These are phyloP conservation scores for Chamaecyparis obtusa DNA, from an alignment of 75 land plant species.

Conservation along the genomic window DNA sequence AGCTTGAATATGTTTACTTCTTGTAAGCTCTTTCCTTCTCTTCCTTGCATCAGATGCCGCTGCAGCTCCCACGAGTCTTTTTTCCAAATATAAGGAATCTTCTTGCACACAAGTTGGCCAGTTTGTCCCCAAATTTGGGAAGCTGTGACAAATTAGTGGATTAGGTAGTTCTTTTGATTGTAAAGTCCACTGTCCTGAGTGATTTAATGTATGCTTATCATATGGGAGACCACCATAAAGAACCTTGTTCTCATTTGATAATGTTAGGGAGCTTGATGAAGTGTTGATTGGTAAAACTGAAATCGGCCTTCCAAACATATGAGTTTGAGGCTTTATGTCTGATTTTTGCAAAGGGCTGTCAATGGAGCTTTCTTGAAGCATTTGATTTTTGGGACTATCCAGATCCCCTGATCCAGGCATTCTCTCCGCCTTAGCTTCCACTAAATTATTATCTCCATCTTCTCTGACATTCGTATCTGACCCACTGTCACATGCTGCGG, in stretches of 20 bases:
- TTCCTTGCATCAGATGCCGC: not conserved
- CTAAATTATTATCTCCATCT: not conserved
- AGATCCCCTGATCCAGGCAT: not conserved
- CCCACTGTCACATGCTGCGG: not conserved
- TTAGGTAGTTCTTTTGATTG: not conserved
- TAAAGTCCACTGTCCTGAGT: not conserved
- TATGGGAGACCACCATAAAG: not conserved
- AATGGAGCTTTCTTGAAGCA: not conserved
- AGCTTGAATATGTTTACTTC: not conserved
- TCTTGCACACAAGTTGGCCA: not conserved
- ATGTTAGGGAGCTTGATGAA: not conserved
- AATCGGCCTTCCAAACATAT: not conserved
- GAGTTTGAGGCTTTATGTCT: not conserved
- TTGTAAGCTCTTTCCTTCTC: slow-evolving; percentile 5
- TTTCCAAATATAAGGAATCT: not conserved
- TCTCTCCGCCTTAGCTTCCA: not conserved
- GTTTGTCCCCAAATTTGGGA: not conserved
- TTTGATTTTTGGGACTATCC: not conserved
- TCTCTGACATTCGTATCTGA: not conserved
- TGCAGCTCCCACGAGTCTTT: not conserved
- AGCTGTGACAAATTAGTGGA: not conserved
- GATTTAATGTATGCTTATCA: not conserved
- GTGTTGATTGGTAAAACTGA: not conserved
- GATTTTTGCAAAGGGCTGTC: not conserved
- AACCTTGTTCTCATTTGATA: not conserved